A percentile compares a stretch with the other conserved stretches of the same genome.
These are phyloP conservation scores for Haplographium delicatum DNA, from an alignment of 495 filamentous ascomycete species.

Conservation along the genomic window DNA sequence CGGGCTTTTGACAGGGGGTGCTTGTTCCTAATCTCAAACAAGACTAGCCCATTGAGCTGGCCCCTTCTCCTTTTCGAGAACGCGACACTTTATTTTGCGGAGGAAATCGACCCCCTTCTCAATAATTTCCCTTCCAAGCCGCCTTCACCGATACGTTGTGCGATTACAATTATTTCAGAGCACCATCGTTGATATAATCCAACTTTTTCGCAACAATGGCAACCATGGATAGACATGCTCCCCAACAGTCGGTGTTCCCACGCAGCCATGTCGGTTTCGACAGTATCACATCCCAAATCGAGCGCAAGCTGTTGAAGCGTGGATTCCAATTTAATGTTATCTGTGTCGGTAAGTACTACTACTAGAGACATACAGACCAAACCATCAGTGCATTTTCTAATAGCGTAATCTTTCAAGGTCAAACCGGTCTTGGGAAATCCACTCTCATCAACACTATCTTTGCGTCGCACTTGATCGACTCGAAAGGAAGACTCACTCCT, in stretches of 20 bases:
- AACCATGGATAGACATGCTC: constrained; percentile 23
- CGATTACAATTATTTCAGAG: constrained; percentile 3
- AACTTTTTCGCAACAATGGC: constrained; percentile 27
- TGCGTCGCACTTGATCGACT: constrained; percentile 98
- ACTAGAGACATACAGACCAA: not conserved
- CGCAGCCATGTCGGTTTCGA: constrained; percentile 98
- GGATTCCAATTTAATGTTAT: constrained; percentile 99
- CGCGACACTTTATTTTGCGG: constrained; percentile 26
- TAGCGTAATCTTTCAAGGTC: constrained; percentile 53
- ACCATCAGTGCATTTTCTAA: constrained; percentile 28
- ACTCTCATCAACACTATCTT: constrained; percentile 99
- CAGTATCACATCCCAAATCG: constrained; percentile 97
- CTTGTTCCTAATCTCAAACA: constrained; percentile 8
- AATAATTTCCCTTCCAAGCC: constrained; percentile 11
- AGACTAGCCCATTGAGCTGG: constrained; percentile 15
- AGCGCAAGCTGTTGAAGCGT: constrained; percentile 98
- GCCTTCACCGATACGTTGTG: constrained; percentile 11
- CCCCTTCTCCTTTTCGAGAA: constrained; percentile 20
- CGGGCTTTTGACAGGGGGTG: constrained; percentile 1
- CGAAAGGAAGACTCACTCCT: constrained; percentile 88
- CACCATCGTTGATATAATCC: constrained; percentile 37
- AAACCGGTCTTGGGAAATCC: constrained; percentile 97
- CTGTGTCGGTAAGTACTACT: constrained; percentile 80
- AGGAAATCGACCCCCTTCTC: constrained; percentile 21
- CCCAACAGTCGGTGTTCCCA: constrained; percentile 65